Conservation (phyloP, 352 stramenopile genomes). For the Pilasporangium apinafurcum region DNA sequence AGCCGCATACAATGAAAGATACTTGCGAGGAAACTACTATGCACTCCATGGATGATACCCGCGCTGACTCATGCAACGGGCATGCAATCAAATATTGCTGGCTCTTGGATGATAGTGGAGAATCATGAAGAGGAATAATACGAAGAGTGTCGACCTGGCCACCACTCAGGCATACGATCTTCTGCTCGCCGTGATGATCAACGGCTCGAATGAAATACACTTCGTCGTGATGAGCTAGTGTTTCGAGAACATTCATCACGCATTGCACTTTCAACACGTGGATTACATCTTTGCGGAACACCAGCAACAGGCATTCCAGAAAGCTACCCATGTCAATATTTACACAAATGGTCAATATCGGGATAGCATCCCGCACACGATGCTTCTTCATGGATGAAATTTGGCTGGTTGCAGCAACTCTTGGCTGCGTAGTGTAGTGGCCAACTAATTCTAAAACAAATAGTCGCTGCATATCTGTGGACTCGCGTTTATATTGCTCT, state of each 20-base stretch:
- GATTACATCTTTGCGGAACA: constrained; percentile 43
- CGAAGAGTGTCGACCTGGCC: not conserved
- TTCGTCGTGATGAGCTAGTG: constrained; percentile 8
- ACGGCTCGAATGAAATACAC: constrained; percentile 11
- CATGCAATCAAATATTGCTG: not conserved
- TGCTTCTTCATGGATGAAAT: constrained; percentile 3
- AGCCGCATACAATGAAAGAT: constrained; percentile 31
- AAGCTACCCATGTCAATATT: constrained; percentile 41
- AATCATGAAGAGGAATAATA: not conserved
- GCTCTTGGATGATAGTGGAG: not conserved
- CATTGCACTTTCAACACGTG: constrained; percentile 66
- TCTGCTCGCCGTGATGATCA: constrained; percentile 3
- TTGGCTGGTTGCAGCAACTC: no score
- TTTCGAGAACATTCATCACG: constrained; percentile 22
- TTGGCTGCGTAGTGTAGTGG: constrained; percentile 10
- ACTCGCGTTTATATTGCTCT: no score
- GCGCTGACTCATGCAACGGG: constrained; percentile 1
- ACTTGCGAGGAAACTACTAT: not conserved
- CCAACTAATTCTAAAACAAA: constrained; percentile 20
- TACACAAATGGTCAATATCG: constrained; percentile 30
- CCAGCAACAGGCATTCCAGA: constrained; percentile 40
- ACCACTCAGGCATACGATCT: constrained; percentile 4
- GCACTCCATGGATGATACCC: constrained; percentile 12
- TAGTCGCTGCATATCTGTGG: no score
- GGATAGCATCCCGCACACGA: constrained; percentile 7